Base-by-base conservation (phyloP, 331 rosid genomes). In the Cucumis variabilis region DNA sequence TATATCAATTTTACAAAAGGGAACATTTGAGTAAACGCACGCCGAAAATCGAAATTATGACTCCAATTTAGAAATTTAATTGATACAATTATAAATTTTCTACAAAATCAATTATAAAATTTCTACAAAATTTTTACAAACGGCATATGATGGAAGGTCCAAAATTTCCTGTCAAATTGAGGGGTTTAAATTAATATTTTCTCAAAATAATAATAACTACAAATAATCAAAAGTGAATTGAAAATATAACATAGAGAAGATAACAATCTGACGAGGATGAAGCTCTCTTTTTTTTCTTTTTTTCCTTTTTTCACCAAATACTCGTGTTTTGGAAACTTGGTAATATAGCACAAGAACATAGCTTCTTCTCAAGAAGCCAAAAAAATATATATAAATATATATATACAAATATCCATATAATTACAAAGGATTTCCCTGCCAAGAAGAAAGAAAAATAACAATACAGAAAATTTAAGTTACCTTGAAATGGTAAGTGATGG, bases 401-500 rank as follows among this genome's bases (percentile, higher is more conserved):
- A 9, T 81, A 30, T 81, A 58, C 66, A 81, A 28, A 81, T 30
- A 80, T 51, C 11, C 25, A 80, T 51, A 30, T 81, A 81, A 81
- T 81, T 81, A 81, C 85, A 58, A 6, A 58, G 19, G 69, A 30
- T 58, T 81, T 55, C 14, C 55, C 65, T 24, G n/a, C 41, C 13
- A 24, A 78, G 48, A 78, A 19, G 44, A 15, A 8, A 63, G 13
- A 14, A 8, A 9, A 25, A 23, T 8, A 79, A 24, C 15, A 51
- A 14, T 51, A 51, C 44, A 79, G 24, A 79, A 24, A 65, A 79
- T 53, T 55, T 9, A 16, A 23, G 28, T 30, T 80, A 81, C 71
- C 85, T 81, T 58, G 53, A 81, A 53, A 28, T 25, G 67, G 53
- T 28, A 28, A 21, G 85, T 27, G 85, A 81, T 37, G 27, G 85